These are phyloP conservation scores for Saccharomycopsis hybrid DNA, from an alignment of 1,139 yeast species.

Conservation along the genomic window DNA sequence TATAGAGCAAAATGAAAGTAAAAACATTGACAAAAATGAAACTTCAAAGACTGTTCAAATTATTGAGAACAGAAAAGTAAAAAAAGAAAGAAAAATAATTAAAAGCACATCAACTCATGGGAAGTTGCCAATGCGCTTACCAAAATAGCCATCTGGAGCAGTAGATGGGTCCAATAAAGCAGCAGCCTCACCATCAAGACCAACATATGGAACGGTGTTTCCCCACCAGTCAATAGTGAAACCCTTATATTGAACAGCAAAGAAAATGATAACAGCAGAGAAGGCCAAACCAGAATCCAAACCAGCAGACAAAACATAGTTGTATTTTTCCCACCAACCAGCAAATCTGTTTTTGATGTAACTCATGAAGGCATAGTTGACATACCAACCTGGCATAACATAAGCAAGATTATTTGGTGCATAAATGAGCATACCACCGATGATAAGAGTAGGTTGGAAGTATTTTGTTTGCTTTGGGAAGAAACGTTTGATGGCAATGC, in stretches of 20 bases:
- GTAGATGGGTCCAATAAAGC: constrained; percentile 24
- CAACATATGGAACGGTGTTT: constrained; percentile 37
- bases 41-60: no score
- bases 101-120: not conserved
- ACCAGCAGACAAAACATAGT: constrained; percentile 52
- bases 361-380: constrained; percentile 46
- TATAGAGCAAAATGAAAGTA: no score
- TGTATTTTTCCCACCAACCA: constrained; percentile 60
- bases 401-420: constrained; percentile 55
- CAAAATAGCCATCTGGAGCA: constrained; percentile 41
- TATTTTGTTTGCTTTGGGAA: constrained; percentile 35
- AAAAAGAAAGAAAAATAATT: no score
- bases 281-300: constrained; percentile 55
- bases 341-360: constrained; percentile 42
- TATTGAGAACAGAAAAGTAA: no score
- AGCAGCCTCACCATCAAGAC: constrained; percentile 38
- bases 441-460: constrained; percentile 41
- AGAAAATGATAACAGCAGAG: constrained; percentile 47
- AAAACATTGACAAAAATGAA: no score
- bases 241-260: constrained; percentile 44
- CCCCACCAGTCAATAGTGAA: constrained; percentile 53
- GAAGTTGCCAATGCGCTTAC: constrained; percentile 23
- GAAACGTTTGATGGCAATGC: constrained; percentile 36
- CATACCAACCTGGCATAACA: constrained; percentile 43
- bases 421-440: constrained; percentile 39